Conservation (phyloP, 139 green algal genomes). For the Picochlorum sp. region DNA sequence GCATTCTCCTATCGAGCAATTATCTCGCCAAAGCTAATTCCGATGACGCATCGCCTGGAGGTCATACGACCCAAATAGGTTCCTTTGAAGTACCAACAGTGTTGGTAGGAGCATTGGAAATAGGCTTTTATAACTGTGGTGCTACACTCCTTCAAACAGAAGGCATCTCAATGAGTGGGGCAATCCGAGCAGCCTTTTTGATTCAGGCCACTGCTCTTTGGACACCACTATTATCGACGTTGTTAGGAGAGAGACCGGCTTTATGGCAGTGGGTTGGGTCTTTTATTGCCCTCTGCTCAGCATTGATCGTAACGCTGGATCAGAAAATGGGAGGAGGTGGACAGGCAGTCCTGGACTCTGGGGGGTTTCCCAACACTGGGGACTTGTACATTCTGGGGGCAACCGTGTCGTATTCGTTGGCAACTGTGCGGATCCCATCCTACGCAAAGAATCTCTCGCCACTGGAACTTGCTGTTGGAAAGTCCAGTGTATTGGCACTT, state of each 20-base stretch:
- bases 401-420: slow-evolving; percentile 22
- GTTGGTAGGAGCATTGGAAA: neutral
- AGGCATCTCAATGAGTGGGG: slow-evolving; percentile 28
- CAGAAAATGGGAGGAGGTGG: neutral
- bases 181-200: slow-evolving; percentile 29
- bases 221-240: slow-evolving; percentile 20
- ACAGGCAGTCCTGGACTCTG: neutral
- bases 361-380: neutral
- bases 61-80: too few species aligned
- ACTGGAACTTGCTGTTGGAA: slow-evolving; percentile 23
- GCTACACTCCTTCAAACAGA: slow-evolving; percentile 24
- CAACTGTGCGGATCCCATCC: slow-evolving; percentile 20
- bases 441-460: slow-evolving; percentile 18
- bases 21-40: neutral
- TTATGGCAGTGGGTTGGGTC: slow-evolving; percentile 19
- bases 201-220: slow-evolving; percentile 25
- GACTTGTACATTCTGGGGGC: slow-evolving; percentile 17
- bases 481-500: slow-evolving; percentile 16
- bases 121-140: slow-evolving; percentile 11
- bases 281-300: slow-evolving; percentile 21
- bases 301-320: slow-evolving; percentile 20
- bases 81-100: neutral
- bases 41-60: too few species aligned
- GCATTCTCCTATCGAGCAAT: neutral
- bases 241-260: slow-evolving; percentile 4